Base-by-base conservation (phyloP, 2,329 filamentous ascomycete species). In the Parastagonospora avenae region DNA sequence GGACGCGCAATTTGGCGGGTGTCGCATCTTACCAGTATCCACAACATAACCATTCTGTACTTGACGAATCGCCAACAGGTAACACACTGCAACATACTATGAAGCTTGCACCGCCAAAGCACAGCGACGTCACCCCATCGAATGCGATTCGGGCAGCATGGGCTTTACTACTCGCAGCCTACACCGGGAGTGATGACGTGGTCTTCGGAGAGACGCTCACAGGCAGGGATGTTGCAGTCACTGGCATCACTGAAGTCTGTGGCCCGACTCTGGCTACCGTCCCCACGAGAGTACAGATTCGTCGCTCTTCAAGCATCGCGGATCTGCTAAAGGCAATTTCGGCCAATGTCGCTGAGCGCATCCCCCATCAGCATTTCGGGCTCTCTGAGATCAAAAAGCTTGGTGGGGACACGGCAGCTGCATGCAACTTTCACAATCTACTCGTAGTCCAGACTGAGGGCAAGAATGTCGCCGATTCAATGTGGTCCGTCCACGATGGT, bases 391-490 rank as follows among this genome's bases (percentile, higher is more conserved):
- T 76, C 36, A 67, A 68, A 28, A 65, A 67, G 11, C 63, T 75
- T 10, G 83, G 81, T 59, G 72, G 77, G 1, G 82, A 85, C 50
- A 79, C 80, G 4, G 74, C 80, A 8, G 75, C 82, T 51, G 83
- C 83, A 2, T 85, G 82, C 59, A 79, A 84, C 54, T 76, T 85
- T 39, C 77, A 79, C 6, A 84, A 81, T 0, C 78, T 82, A 7
- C 66, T 86, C 1, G 80, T 84, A 0, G 76, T 85, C 19, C 82
- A 85, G 44, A 66, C 67, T 4, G 71, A 62, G 2, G 56, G 57
- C 6, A 59, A 63, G 28, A 41, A 63, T 31, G 54, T 64, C 4
- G 29, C 51, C 5, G 62, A 70, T 28, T 61, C 60, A 0, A 62
- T 69, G 44, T 71, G 67, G 68, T 63, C 57, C 4, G 58, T 64